Conservation (phyloP, 2,329 filamentous ascomycete species). For the Metarhizium anisopliae region DNA sequence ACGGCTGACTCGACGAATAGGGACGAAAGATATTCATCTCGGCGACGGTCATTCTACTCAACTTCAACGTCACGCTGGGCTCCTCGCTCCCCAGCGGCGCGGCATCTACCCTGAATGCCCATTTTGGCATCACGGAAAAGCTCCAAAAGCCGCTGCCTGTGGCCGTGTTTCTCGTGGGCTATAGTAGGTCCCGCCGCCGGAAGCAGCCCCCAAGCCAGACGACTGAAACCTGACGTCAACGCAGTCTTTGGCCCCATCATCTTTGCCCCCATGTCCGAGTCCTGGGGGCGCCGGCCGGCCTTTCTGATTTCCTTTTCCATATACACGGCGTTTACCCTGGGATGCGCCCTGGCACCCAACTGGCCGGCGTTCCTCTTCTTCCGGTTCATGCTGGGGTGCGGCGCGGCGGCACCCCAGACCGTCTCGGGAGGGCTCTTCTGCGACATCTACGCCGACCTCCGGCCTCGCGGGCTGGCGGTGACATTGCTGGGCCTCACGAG, state of each 20-base stretch:
- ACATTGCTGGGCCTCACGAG: constrained; percentile 18
- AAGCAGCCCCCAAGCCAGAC: background rate
- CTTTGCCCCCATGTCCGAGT: constrained; percentile 32
- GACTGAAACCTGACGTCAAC: too few relatives aligned
- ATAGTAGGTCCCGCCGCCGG: background rate
- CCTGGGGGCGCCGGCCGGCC: constrained; percentile 27
- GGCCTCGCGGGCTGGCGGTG: constrained; percentile 22
- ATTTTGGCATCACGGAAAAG: constrained; percentile 6
- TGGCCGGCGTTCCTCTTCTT: constrained; percentile 34
- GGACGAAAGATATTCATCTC: background rate
- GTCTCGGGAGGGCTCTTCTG: constrained; percentile 35
- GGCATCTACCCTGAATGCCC: background rate
- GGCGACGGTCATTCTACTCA: background rate
- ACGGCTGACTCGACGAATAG: background rate
- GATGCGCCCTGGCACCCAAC: constrained; percentile 30
- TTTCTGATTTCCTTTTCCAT: constrained; percentile 40
- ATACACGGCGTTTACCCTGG: constrained; percentile 29
- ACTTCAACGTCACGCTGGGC: constrained; percentile 8
- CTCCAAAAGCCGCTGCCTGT: constrained; percentile 5
- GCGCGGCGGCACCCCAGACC: constrained; percentile 30
- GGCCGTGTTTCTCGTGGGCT: constrained; percentile 9
- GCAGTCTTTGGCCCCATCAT: constrained; percentile 26
- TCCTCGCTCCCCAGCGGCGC: constrained; percentile 9
- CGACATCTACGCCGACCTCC: constrained; percentile 31
- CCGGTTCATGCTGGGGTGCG: constrained; percentile 29